Evolutionary conservation across 306 rosid genomes (phyloP), one percentile per base, ranked within the genome.

Genomic region (Potentilla sterilis): DNA sequence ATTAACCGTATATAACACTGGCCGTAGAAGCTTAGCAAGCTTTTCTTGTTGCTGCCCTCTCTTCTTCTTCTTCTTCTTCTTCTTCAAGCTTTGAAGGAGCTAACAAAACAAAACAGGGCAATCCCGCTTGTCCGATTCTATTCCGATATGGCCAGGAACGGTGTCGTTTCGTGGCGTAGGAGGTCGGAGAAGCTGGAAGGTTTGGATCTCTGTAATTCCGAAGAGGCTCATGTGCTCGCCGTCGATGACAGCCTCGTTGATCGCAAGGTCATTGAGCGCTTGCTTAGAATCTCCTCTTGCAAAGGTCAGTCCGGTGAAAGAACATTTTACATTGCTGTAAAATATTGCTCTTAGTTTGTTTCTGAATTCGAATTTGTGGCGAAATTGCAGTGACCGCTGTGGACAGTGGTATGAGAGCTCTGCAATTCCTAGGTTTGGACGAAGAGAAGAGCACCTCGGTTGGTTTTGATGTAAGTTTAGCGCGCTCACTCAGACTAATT

Each of bases 241-340:
- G 99, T 95, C 54, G 99, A 95, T 73, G 99, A 95, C 61, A 95
- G 98, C 78, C 85, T 95, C 38, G 83, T 95, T 24, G 99, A 95
- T 77, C 93, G 99, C 12, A 95, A 87, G 54, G 91, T 90, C 82
- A 95, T 95, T 59, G 98, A 95, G 71, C 91, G 85, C 12, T 84
- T 95, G 80, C 99, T 95, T 66, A 87, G 83, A 75, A 88, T 87
- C 46, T 85, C 93, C 16, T 88, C 96, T 63, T 95, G 95, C 51
- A 89, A 88, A 84, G 97, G 99, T 95, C 34, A 21, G 70, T 67
- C 21, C 35, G 34, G 11, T 28, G 18, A 5, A 11, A 44, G 13
- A 46, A 28, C 43, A 51, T n/a, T 40, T 59, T 61, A 66, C 55
- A 14, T 28, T 40, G 37, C 35, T 4, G 28, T 9, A 5, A 55